Evolutionary conservation across 75 land plant species (phyloP).

Genomic region (Chamaecyparis obtusa): DNA sequence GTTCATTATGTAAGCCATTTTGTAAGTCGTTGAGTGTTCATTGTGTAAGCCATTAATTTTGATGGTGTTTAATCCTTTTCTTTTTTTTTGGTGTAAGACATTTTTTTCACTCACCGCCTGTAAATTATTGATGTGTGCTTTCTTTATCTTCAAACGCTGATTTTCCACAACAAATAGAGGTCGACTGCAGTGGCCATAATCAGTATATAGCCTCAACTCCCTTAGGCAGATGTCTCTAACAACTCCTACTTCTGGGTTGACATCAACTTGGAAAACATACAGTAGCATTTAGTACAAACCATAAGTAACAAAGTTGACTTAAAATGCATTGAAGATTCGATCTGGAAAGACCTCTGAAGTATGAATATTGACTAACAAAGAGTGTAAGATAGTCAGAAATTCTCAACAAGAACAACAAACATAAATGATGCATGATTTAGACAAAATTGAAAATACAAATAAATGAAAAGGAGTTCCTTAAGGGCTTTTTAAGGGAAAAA

Average conservation of each 20-base stretch:
- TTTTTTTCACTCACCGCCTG: conserved; percentile 57
- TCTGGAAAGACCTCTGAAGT: neutral
- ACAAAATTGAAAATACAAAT: neutral
- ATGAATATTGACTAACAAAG: neutral
- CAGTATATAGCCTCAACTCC: conserved; percentile 93
- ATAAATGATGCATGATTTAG: neutral
- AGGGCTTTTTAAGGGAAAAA: neutral
- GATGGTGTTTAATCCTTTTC: too few relatives aligned
- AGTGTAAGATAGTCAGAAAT: neutral
- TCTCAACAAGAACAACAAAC: neutral
- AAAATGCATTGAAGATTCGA: neutral
- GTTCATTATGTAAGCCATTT: too few relatives aligned
- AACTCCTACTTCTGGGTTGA: conserved; percentile 98
- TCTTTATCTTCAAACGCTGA: conserved; percentile 87
- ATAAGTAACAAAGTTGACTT: neutral
- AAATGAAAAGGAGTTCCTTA: neutral
- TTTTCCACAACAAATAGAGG: conserved; percentile 98
- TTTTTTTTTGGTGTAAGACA: neutral
- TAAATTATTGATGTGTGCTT: conserved; percentile 74
- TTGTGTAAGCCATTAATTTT: too few relatives aligned
- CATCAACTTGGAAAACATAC: conserved; percentile 77
- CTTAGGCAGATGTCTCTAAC: conserved; percentile 89
- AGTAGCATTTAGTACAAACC: neutral
- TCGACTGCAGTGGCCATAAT: conserved; percentile 99
- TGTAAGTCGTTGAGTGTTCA: too few relatives aligned